Evolutionary conservation across 2,329 filamentous ascomycete species (phyloP), one percentile per base, ranked within the genome.

Genomic region (Polytolypa hystricis): DNA sequence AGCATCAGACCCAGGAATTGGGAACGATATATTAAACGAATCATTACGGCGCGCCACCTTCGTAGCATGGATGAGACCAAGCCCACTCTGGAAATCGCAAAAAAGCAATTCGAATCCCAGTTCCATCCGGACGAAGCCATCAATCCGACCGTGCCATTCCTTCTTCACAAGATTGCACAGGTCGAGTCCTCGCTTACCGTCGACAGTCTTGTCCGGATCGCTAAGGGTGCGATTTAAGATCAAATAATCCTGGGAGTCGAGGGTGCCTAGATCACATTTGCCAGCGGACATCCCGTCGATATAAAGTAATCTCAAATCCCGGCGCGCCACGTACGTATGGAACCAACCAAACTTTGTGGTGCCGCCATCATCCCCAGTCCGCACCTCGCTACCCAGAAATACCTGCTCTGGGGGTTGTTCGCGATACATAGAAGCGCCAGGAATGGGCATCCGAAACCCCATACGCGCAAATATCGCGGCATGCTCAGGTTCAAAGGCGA

Each of bases 401-500:
- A 10, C 20, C 25, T 16, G 27, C 11, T 16, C 12, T 20, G 37
- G 4, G 21, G 14, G 3, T 18, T 29, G 9, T 9, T 16, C 4
- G 25, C 4, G 21, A 8, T 10, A n/a, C 31, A 17, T 17, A 31
- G 43, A 5, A 42, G 35, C 5, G 36, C 37, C 27, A 20, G 40
- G 3, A 46, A 42, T n/a, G 45, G 36, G 0, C 2, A 18, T 20
- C 17, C 33, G 17, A n/a, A 27, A 12, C 17, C 11, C 23, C 23
- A 32, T 35, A 12, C 55, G 53, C 1, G 79, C 76, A 57, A 86
- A 85, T 2, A 65, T 52, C 45, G 80, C 65, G 0, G 81, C 77
- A 55, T 86, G 82, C 47, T 86, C 81, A 3, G 79, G 70, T 53
- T 86, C 81, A 49, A 85, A 86, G 0, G 82, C 81, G 1, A 86